These are phyloP conservation scores for Arachnomyces sp. DNA, from an alignment of 2,329 filamentous ascomycete species.

Conservation along the genomic window DNA sequence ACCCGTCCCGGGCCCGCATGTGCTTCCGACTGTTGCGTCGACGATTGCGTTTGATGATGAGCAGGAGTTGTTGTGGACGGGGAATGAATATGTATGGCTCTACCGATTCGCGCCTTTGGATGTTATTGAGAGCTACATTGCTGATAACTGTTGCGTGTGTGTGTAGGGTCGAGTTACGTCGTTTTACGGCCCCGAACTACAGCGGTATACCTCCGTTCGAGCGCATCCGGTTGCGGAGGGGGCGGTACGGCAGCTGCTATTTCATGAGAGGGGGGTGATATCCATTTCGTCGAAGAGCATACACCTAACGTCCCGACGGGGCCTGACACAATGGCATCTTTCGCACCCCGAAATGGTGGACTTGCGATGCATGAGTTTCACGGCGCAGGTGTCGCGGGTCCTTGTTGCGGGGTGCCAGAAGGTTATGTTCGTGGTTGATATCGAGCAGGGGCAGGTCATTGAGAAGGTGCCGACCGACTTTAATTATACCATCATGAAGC, in stretches of 20 bases:
- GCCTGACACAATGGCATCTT: slow-evolving; percentile 81
- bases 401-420: slow-evolving; percentile 81
- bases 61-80: slow-evolving; percentile 87
- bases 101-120: slow-evolving; percentile 1
- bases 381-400: slow-evolving; percentile 75
- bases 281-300: slow-evolving; percentile 74
- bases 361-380: slow-evolving; percentile 90
- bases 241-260: slow-evolving; percentile 75
- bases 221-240: slow-evolving; percentile 67
- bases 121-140: background rate
- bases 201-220: slow-evolving; percentile 83
- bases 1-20: slow-evolving; percentile 65
- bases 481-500: slow-evolving; percentile 87
- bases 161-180: slow-evolving; percentile 77
- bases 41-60: slow-evolving; percentile 81
- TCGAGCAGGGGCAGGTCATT: slow-evolving; percentile 63
- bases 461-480: slow-evolving; percentile 65
- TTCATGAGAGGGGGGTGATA: slow-evolving; percentile 84
- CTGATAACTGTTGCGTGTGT: slow-evolving; percentile 10
- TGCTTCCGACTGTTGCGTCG: slow-evolving; percentile 61
- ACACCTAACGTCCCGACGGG: slow-evolving; percentile 79
- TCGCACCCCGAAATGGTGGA: slow-evolving; percentile 72
- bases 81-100: slow-evolving; percentile 70
- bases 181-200: slow-evolving; percentile 76
- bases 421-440: slow-evolving; percentile 68